These are phyloP conservation scores for Colletotrichum australisinense DNA, from an alignment of 2,329 filamentous ascomycete genomes.

Conservation along the genomic window DNA sequence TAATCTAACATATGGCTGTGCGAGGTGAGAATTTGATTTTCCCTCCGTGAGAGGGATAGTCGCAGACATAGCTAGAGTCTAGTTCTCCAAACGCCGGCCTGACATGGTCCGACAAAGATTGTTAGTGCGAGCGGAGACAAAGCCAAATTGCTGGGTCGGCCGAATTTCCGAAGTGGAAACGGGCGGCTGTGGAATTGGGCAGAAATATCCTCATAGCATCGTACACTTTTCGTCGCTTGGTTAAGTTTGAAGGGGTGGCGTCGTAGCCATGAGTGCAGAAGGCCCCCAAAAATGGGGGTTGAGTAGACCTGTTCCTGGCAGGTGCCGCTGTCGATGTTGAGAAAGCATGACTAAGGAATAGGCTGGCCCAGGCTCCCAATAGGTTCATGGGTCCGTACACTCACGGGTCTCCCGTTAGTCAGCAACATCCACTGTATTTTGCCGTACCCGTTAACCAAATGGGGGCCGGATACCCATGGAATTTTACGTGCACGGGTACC, in stretches of 20 bases:
- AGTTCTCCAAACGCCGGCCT: slow-evolving; percentile 26
- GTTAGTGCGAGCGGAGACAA: slow-evolving; percentile 12
- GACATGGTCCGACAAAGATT: slow-evolving; percentile 22
- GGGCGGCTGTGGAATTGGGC: slow-evolving; percentile 17
- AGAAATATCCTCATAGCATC: slow-evolving; percentile 27
- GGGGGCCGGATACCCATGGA: background rate
- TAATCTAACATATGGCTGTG: too few relatives aligned
- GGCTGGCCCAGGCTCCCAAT: slow-evolving; percentile 15
- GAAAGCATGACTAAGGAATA: background rate
- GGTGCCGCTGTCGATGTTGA: too few relatives aligned
- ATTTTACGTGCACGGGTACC: background rate
- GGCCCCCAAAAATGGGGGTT: background rate
- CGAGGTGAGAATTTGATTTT: too few relatives aligned
- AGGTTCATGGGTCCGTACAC: background rate
- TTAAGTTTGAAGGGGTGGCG: slow-evolving; percentile 1
- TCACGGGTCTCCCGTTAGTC: background rate
- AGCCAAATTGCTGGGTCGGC: slow-evolving; percentile 33
- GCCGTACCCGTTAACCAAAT: too few relatives aligned
- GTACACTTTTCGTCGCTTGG: slow-evolving; percentile 1
- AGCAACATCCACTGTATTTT: background rate
- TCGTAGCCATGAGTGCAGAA: slow-evolving; percentile 20
- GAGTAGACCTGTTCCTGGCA: slow-evolving; percentile 1
- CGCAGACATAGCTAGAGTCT: slow-evolving; percentile 19
- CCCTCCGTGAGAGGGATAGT: background rate
- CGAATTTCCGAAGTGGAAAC: slow-evolving; percentile 23